These are phyloP conservation scores for Hansfordia pulvinata DNA, from an alignment of 2,329 filamentous ascomycete genomes.

Conservation along the genomic window DNA sequence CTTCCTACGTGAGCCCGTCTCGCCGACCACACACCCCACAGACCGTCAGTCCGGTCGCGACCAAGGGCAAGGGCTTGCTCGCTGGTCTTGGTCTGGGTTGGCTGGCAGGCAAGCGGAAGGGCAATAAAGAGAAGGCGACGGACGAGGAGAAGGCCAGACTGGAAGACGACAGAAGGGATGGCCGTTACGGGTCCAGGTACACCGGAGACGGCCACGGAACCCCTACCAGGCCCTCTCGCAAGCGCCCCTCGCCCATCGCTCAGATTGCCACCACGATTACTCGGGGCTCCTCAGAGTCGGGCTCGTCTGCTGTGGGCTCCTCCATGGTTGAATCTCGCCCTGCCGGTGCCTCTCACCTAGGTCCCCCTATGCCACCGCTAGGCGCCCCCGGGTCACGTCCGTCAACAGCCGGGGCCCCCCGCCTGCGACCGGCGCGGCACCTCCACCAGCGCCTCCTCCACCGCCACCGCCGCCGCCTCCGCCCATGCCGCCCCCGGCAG, in stretches of 20 bases:
- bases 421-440: no score
- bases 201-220: slow-evolving; percentile 54
- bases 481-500: neutral
- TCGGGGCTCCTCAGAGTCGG: slow-evolving; percentile 13
- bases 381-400: slow-evolving; percentile 3
- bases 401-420: slow-evolving; percentile 1
- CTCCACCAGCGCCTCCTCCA: slow-evolving; percentile 3
- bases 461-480: slow-evolving; percentile 1
- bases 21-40: no score
- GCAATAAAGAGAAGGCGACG: slow-evolving; percentile 34
- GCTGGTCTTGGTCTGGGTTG: slow-evolving; percentile 55
- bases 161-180: slow-evolving; percentile 38
- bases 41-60: no score
- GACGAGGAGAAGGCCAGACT: slow-evolving; percentile 33
- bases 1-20: slow-evolving; percentile 50
- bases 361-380: slow-evolving; percentile 24
- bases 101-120: slow-evolving; percentile 50
- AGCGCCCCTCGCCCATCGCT: slow-evolving; percentile 13
- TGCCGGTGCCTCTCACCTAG: slow-evolving; percentile 14
- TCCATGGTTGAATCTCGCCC: slow-evolving; percentile 25
- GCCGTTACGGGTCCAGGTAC: slow-evolving; percentile 48
- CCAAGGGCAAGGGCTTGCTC: slow-evolving; percentile 39
- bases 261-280: slow-evolving; percentile 15
- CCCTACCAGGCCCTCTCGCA: slow-evolving; percentile 22
- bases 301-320: no score